Conservation (phyloP, 306 rosid genomes). For the Rosa chinensis region DNA sequence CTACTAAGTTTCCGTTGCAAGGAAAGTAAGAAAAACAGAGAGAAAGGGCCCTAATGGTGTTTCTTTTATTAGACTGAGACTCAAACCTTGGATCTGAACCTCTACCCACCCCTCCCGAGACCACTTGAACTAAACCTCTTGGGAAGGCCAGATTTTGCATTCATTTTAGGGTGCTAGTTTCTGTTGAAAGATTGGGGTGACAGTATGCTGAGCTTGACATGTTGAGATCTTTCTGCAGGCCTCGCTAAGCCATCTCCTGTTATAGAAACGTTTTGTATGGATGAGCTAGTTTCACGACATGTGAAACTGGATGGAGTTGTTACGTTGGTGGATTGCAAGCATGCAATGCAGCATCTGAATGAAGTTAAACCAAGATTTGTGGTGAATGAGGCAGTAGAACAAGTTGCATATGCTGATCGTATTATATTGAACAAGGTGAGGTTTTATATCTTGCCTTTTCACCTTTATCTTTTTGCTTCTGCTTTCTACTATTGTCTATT, state of each 20-base stretch:
- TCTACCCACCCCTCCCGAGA: neutral
- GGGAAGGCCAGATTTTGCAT: neutral
- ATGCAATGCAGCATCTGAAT: slow-evolving; percentile 72
- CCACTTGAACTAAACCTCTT: neutral
- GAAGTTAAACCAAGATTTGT: slow-evolving; percentile 95
- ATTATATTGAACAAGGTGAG: slow-evolving; percentile 81
- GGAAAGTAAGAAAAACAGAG: neutral
- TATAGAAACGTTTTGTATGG: slow-evolving; percentile 80
- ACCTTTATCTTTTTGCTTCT: slow-evolving; percentile 12
- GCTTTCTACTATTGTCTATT: neutral
- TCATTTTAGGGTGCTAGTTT: neutral
- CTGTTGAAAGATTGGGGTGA: neutral
- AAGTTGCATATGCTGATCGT: slow-evolving; percentile 91
- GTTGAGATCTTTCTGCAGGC: slow-evolving; percentile 46
- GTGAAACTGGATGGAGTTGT: slow-evolving; percentile 95
- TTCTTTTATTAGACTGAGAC: neutral
- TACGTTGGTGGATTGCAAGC: slow-evolving; percentile 88
- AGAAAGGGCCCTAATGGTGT: neutral
- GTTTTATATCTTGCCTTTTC: slow-evolving; percentile 15
- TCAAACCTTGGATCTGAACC: neutral
- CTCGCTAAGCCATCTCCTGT: slow-evolving; percentile 94
- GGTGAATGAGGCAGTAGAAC: slow-evolving; percentile 91
- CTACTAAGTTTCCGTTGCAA: neutral
- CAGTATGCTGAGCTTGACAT: neutral
- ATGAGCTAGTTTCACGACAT: slow-evolving; percentile 61